Evolutionary conservation across 2,329 filamentous ascomycete species (phyloP).

Genomic region (Coniochaeta hoffmannii): DNA sequence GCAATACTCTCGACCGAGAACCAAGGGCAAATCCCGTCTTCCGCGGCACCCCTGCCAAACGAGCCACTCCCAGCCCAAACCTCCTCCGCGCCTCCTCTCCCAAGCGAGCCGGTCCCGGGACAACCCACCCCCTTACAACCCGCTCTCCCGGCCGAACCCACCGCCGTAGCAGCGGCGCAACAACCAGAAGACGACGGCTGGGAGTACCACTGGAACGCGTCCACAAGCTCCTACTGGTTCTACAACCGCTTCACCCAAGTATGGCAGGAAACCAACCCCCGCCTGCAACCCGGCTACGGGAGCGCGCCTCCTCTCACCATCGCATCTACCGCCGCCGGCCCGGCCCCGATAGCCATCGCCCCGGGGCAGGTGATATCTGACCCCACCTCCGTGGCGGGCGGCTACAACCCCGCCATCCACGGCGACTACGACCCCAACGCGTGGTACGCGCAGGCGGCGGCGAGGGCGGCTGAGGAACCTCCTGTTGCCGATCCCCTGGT

Average conservation of each 20-base stretch:
- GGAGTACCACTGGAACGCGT: constrained; percentile 71
- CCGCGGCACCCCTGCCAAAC: neutral
- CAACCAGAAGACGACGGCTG: constrained; percentile 68
- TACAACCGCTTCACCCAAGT: constrained; percentile 70
- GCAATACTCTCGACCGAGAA: neutral
- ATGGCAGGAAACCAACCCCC: constrained; percentile 82
- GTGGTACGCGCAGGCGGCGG: constrained; percentile 69
- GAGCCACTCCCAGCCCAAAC: neutral
- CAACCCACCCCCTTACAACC: constrained; percentile 17
- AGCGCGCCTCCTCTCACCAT: constrained; percentile 26
- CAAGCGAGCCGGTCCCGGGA: constrained; percentile 13
- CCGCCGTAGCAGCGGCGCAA: constrained; percentile 24
- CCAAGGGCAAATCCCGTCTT: neutral
- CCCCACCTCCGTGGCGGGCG: constrained; percentile 46
- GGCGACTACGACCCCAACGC: constrained; percentile 94
- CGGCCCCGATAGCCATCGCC: constrained; percentile 14
- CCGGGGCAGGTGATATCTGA: constrained; percentile 13
- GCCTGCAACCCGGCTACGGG: constrained; percentile 34
- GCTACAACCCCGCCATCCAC: constrained; percentile 94
- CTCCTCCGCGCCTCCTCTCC: constrained; percentile 11
- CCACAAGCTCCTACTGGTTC: constrained; percentile 68
- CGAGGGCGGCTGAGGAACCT: constrained; percentile 27
- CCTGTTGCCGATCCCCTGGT: constrained; percentile 29
- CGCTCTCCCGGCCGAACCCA: constrained; percentile 31
- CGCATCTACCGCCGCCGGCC: constrained; percentile 13